Evolutionary conservation across 352 stramenopile genomes (phyloP).

Genomic region (Globisporangium polare): DNA sequence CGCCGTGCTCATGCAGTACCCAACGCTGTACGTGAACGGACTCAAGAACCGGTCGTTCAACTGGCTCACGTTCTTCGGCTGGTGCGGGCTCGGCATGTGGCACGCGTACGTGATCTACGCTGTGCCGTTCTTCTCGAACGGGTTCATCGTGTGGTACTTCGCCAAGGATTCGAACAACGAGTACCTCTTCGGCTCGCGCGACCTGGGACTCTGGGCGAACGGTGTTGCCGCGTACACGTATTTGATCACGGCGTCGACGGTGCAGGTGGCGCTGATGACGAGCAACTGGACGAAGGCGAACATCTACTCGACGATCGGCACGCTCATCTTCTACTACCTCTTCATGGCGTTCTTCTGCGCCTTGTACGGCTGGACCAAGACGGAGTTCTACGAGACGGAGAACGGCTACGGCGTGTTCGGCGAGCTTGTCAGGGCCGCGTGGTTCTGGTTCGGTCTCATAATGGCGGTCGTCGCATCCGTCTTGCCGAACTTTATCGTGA

Average conservation of each 20-base stretch:
- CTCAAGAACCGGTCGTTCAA: conserved; percentile 89
- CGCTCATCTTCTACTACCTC: conserved; percentile 81
- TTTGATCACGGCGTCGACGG: conserved; percentile 82
- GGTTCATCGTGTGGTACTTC: conserved; percentile 85
- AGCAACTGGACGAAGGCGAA: conserved; percentile 87
- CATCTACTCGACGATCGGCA: conserved; percentile 66
- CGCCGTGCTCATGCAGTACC: conserved; percentile 87
- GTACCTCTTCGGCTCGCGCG: conserved; percentile 60
- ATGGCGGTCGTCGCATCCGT: conserved; percentile 51
- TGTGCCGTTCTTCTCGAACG: conserved; percentile 82
- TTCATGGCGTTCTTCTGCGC: conserved; percentile 85
- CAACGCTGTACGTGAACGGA: conserved; percentile 85
- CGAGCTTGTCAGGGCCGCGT: conserved; percentile 59
- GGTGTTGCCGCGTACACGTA: conserved; percentile 85
- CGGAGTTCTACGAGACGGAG: conserved; percentile 80
- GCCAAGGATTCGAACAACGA: conserved; percentile 34
- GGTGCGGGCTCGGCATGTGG: conserved; percentile 82
- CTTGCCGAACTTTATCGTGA: conserved; percentile 85
- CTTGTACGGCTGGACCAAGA: conserved; percentile 69
- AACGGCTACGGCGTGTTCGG: conserved; percentile 58
- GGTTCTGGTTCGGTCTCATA: conserved; percentile 84
- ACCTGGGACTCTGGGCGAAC: conserved; percentile 74
- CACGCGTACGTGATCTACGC: conserved; percentile 86
- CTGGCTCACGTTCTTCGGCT: conserved; percentile 85
- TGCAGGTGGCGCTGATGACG: conserved; percentile 84